phyloP scores from a whole-genome alignment of 2,329 filamentous ascomycete species.

The Cladosporium sp. region DNA sequence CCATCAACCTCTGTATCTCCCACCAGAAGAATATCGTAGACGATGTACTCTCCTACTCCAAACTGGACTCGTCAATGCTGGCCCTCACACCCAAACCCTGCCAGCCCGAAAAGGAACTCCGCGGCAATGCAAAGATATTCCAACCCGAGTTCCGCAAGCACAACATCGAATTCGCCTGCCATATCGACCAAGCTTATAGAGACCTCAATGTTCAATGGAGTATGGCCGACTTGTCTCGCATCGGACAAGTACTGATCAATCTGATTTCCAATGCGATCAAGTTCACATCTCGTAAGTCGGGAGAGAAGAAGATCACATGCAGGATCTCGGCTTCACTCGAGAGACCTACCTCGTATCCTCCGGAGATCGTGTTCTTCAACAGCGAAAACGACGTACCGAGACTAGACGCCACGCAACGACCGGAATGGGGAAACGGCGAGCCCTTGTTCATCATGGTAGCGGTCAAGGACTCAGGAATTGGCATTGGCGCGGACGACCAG shows the following conservation, averaged over 20 bases:
- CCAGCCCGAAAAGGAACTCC: constrained; percentile 16
- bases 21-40: constrained; percentile 47
- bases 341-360: constrained; percentile 38
- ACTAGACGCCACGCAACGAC: constrained; percentile 37
- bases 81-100: constrained; percentile 23
- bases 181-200: constrained; percentile 11
- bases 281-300: constrained; percentile 24
- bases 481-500: constrained; percentile 38
- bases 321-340: constrained; percentile 15
- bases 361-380: constrained; percentile 41
- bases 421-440: constrained; percentile 39
- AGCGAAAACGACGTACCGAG: constrained; percentile 33
- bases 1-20: constrained; percentile 42
- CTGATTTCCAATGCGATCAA: constrained; percentile 26
- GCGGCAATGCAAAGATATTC: constrained; percentile 31
- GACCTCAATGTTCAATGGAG: constrained; percentile 20
- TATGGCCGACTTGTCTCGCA: constrained; percentile 22
- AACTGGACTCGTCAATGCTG: constrained; percentile 42
- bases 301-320: constrained; percentile 23
- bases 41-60: constrained; percentile 43
- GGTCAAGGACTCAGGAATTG: constrained; percentile 39
- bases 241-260: constrained; percentile 26
- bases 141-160: constrained; percentile 26
- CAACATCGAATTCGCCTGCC: constrained; percentile 20
- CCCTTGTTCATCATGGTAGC: constrained; percentile 41